A percentile compares a stretch with the other conserved stretches of the same genome.
Evolutionary conservation across 176 grass and related monocot genomes (phyloP).

Genomic region (Bothriochloa decipiens): DNA sequence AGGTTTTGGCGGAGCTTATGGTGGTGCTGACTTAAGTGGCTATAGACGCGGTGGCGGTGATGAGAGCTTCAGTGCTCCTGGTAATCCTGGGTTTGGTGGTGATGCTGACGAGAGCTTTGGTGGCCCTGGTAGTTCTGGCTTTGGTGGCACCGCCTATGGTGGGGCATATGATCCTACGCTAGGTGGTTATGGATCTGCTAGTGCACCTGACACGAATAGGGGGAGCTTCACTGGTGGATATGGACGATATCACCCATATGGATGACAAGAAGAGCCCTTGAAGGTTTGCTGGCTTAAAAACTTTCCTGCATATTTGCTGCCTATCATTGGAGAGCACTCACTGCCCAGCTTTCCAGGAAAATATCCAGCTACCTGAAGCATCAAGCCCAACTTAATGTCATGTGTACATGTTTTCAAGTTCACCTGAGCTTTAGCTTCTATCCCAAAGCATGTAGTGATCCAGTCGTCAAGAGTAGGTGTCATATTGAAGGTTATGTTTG

Average conservation of each 20-base stretch:
- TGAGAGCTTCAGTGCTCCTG: conserved; percentile 53
- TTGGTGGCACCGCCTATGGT: conserved; percentile 41
- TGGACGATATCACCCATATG: conserved; percentile 86
- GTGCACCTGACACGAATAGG: conserved; percentile 51
- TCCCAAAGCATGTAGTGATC: conserved; percentile 30
- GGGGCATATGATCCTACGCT: conserved; percentile 65
- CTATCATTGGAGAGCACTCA: not conserved
- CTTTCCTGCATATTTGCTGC: conserved; percentile 20
- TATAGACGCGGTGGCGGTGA: conserved; percentile 48
- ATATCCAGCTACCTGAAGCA: not conserved
- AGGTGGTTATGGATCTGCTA: conserved; percentile 56
- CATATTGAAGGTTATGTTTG: conserved; percentile 32
- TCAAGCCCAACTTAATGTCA: conserved; percentile 23
- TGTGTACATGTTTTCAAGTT: conserved; percentile 43
- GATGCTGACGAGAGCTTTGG: conserved; percentile 50
- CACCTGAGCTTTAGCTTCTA: conserved; percentile 1
- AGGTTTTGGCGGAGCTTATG: conserved; percentile 58
- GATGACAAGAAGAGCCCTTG: conserved; percentile 42
- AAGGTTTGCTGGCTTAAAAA: not conserved
- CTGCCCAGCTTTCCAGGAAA: conserved; percentile 14
- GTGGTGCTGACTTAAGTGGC: conserved; percentile 56
- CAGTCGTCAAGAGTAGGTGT: conserved; percentile 34
- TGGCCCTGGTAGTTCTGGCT: conserved; percentile 59
- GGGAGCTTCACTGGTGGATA: conserved; percentile 53
- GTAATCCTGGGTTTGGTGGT: conserved; percentile 28